Conservation (phyloP, 768 basidiomycete species). For the Suillus tomentosus region DNA sequence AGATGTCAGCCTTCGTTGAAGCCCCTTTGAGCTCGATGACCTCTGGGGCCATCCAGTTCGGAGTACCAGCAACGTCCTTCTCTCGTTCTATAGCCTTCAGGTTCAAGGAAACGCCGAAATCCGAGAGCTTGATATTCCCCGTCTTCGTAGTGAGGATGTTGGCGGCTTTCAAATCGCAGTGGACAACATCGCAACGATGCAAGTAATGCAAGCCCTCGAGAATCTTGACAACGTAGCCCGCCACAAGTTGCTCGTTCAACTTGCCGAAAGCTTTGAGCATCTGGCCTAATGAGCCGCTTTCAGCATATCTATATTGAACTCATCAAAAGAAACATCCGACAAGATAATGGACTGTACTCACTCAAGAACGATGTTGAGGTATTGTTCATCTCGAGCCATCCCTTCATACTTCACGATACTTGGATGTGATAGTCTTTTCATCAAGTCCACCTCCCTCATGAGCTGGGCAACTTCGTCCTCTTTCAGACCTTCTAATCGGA, state of each 20-base stretch:
- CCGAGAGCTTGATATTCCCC: slow-evolving; percentile 95
- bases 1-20: slow-evolving; percentile 91
- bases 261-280: slow-evolving; percentile 93
- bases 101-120: slow-evolving; percentile 97
- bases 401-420: slow-evolving; percentile 98
- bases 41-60: slow-evolving; percentile 99
- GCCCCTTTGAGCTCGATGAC: slow-evolving; percentile 95
- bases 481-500: slow-evolving; percentile 85
- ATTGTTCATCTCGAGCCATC: slow-evolving; percentile 87
- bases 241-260: slow-evolving; percentile 89
- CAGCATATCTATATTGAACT: slow-evolving; percentile 70
- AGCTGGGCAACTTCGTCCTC: slow-evolving; percentile 89
- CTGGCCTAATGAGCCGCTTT: slow-evolving; percentile 94
- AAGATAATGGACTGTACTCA: slow-evolving; percentile 44
- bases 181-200: slow-evolving; percentile 87
- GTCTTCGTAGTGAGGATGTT: slow-evolving; percentile 99
- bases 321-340: slow-evolving; percentile 15
- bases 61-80: slow-evolving; percentile 90
- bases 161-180: slow-evolving; percentile 97
- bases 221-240: slow-evolving; percentile 94
- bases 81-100: slow-evolving; percentile 87
- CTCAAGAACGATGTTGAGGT: slow-evolving; percentile 93
- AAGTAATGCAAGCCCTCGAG: slow-evolving; percentile 94
- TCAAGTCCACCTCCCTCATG: slow-evolving; percentile 92
- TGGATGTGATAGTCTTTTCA: slow-evolving; percentile 89